phyloP scores from a whole-genome alignment of 225 moss, liverwort and hornwort species.

The Asterella californica region DNA sequence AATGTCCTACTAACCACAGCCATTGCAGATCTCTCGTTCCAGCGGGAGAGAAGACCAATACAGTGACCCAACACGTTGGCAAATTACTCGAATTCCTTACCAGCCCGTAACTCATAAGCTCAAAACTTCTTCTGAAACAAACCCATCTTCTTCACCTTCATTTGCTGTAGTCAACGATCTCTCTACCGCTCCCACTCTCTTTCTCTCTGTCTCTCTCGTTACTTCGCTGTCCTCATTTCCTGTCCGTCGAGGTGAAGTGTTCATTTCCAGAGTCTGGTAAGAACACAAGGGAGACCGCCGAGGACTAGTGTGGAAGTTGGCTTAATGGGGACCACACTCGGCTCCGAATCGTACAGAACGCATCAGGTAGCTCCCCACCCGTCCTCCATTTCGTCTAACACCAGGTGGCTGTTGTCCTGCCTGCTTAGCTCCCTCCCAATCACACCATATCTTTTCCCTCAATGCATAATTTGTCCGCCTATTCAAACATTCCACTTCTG shows the following conservation, averaged over 20 bases:
- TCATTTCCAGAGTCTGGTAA: not conserved
- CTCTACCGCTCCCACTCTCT: not conserved
- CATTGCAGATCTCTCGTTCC: constrained; percentile 12
- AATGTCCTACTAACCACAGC: not conserved
- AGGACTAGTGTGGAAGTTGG: not conserved
- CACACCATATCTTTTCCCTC: not conserved
- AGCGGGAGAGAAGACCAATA: not conserved
- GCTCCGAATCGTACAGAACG: constrained; percentile 5
- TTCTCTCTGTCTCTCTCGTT: not conserved
- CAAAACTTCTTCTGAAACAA: not conserved
- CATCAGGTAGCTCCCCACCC: constrained; percentile 9
- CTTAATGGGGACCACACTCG: constrained; percentile 16
- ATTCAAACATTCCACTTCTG: not conserved
- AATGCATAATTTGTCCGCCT: not conserved
- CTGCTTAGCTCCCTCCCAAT: not conserved
- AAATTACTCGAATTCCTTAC: not conserved
- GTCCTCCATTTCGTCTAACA: not conserved
- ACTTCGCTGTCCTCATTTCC: not conserved
- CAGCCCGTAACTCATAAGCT: not conserved
- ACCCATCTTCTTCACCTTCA: not conserved
- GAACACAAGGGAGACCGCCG: constrained; percentile 6
- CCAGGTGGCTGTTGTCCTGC: not conserved
- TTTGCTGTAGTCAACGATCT: not conserved
- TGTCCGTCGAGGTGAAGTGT: not conserved
- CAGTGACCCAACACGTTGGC: not conserved